Evolutionary conservation across 1,284 basidiomycete species (phyloP).

Genomic region (Malassezia sympodialis): DNA sequence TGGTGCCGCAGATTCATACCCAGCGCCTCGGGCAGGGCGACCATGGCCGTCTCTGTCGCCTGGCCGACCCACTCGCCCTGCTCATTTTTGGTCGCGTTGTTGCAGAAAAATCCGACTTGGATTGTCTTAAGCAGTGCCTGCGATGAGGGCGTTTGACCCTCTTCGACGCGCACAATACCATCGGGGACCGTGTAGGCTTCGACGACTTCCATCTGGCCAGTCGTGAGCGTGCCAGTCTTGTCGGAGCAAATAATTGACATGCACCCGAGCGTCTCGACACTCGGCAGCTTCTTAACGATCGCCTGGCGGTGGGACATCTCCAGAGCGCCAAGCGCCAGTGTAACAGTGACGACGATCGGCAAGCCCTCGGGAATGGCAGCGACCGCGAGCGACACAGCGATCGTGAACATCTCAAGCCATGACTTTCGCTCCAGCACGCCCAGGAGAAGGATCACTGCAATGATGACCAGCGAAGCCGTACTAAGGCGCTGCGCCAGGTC

Average conservation of each 20-base stretch:
- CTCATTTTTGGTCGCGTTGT: slow-evolving; percentile 58
- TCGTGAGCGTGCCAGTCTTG: slow-evolving; percentile 93
- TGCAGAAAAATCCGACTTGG: slow-evolving; percentile 54
- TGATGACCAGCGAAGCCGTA: slow-evolving; percentile 77
- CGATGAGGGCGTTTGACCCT: slow-evolving; percentile 21
- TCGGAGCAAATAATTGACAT: slow-evolving; percentile 94
- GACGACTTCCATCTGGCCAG: slow-evolving; percentile 88
- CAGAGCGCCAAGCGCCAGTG: slow-evolving; percentile 82
- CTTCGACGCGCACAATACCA: slow-evolving; percentile 56
- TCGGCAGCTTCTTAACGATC: slow-evolving; percentile 91
- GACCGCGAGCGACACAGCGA: slow-evolving; percentile 91
- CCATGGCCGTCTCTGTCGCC: slow-evolving; percentile 81
- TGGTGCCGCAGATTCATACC: slow-evolving; percentile 61
- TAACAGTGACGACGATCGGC: slow-evolving; percentile 94
- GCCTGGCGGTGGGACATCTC: slow-evolving; percentile 88
- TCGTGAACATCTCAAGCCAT: slow-evolving; percentile 98
- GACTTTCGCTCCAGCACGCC: slow-evolving; percentile 75
- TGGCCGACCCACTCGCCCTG: slow-evolving; percentile 72
- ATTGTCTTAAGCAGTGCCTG: slow-evolving; percentile 62
- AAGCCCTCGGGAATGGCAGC: slow-evolving; percentile 94
- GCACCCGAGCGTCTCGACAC: slow-evolving; percentile 83
- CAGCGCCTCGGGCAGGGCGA: slow-evolving; percentile 68
- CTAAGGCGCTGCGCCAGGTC: slow-evolving; percentile 87
- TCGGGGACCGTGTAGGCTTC: slow-evolving; percentile 81
- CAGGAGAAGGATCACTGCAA: slow-evolving; percentile 83